phyloP scores from a whole-genome alignment of 805 yeast genomes.

The Vanderwaltozyma tropicalis region DNA sequence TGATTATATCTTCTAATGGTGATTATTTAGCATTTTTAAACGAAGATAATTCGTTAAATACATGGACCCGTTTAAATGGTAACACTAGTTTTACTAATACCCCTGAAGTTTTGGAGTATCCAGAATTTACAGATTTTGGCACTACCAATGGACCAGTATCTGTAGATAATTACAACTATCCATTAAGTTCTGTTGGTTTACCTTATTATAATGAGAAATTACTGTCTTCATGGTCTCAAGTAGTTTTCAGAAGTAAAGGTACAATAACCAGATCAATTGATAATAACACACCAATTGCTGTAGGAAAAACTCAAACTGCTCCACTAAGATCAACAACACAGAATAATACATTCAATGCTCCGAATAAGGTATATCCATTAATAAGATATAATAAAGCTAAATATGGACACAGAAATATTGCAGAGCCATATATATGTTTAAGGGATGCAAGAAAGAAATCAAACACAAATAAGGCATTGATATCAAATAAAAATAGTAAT shows the following conservation, averaged over 20 bases:
- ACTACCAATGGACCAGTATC: slow-evolving; percentile 18
- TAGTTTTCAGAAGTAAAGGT: slow-evolving; percentile 52
- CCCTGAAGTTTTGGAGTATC: slow-evolving; percentile 42
- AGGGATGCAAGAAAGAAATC: slow-evolving; percentile 20
- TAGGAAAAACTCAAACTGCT: not conserved
- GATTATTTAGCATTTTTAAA: slow-evolving; percentile 68
- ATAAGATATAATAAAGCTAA: slow-evolving; percentile 47
- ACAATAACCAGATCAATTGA: slow-evolving; percentile 48
- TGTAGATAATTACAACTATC: slow-evolving; percentile 38
- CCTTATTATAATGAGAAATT: slow-evolving; percentile 75
- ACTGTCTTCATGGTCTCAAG: slow-evolving; percentile 70
- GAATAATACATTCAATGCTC: not conserved
- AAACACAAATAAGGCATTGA: not conserved
- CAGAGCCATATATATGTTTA: slow-evolving; percentile 34
- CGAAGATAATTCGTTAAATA: slow-evolving; percentile 39
- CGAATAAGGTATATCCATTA: slow-evolving; percentile 29
- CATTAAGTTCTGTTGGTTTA: slow-evolving; percentile 69
- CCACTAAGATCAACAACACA: not conserved
- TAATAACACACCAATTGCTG: slow-evolving; percentile 3
- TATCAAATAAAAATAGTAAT: slow-evolving; percentile 3
- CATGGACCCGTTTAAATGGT: slow-evolving; percentile 21
- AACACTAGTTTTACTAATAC: slow-evolving; percentile 22
- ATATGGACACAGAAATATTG: slow-evolving; percentile 47
- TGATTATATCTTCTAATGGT: slow-evolving; percentile 45
- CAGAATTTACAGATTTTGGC: slow-evolving; percentile 35